Base-by-base conservation (phyloP, 371 early-diverging fungal genomes). In the Rhizomucor miehei region DNA sequence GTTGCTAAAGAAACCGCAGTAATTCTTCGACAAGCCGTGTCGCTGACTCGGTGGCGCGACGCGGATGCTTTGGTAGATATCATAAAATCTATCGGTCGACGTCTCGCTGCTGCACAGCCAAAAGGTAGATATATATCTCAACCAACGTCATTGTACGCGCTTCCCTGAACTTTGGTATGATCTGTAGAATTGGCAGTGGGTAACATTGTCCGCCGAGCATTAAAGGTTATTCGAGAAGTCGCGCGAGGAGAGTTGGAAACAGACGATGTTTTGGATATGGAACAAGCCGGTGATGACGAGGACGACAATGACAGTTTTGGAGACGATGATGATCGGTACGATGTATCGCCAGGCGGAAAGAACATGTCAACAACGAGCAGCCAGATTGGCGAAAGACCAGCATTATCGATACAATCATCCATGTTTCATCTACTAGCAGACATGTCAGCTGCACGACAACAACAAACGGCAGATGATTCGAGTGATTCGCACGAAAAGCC, bases 191-290 rank as follows among this genome's bases (percentile, higher is more conserved):
- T 94, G 19, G 90, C 91, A 3, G 88, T 93, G 4, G 90, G 88
- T 14, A 95, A 94, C 69, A 90, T 92, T 36, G 83, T 89, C 19
- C 85, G 91, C 48, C 78, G 96, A 48, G 88, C 95, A 3, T 62
- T 95, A 20, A 86, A 87, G 48, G 73, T 95, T 16, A 93, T 97
- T 59, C 79, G 88, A 38, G 95, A 95, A 66, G 75, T 75, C 8
- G 83, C 83, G 38, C 60, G 79, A 50, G 68, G 73, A 12, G 78
- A 71, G 55, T 51, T 75, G 17, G 69, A 73, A 41, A 66, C 66
- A 16, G 52, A 67, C 23, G 55, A 66, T 51, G 46, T 62, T 44
- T 20, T 59, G 49, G 59, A 58, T 36, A 37, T 41, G 16, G 63
- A 58, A 6, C 49, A 55, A 8, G 38, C 43, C 11, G 17, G 41